A percentile compares a stretch with the other conserved stretches of the same genome.
Conservation (phyloP, 768 basidiomycete genomes). For the Hemileccinum rubropunctum region DNA sequence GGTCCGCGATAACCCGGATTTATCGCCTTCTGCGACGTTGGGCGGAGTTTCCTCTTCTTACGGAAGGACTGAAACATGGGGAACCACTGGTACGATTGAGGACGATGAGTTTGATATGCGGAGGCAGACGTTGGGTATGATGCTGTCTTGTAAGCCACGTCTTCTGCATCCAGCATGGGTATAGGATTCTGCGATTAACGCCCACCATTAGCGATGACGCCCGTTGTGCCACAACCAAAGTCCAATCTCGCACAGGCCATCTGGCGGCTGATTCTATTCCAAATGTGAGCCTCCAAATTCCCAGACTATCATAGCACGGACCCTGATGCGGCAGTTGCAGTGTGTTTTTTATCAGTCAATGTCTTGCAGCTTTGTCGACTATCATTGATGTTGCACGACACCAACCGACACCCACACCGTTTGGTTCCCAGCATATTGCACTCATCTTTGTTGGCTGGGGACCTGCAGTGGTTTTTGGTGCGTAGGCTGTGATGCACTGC, state of each 20-base stretch:
- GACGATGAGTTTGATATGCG: not conserved
- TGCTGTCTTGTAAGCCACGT: conserved; percentile 9
- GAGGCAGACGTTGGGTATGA: not conserved
- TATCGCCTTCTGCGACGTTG: not conserved
- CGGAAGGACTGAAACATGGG: conserved; percentile 6
- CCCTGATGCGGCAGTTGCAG: conserved; percentile 24
- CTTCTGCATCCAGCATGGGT: not conserved
- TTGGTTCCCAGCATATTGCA: conserved; percentile 66
- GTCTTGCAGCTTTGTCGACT: conserved; percentile 49
- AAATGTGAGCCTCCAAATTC: conserved; percentile 36
- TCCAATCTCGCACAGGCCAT: conserved; percentile 40
- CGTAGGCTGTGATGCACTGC: not conserved
- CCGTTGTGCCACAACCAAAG: not conserved
- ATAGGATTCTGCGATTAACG: not conserved
- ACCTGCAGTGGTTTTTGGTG: conserved; percentile 55
- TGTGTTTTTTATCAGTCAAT: conserved; percentile 44
- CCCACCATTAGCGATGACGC: not conserved
- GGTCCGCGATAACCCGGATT: not conserved
- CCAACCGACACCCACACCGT: conserved; percentile 42
- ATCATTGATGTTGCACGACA: conserved; percentile 46
- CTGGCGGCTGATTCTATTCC: conserved; percentile 54
- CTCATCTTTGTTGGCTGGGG: conserved; percentile 59
- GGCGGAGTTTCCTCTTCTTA: not conserved
- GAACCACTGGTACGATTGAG: not conserved
- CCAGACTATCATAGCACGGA: not conserved